phyloP scores from a whole-genome alignment of 495 filamentous ascomycete species.

The Penicillium steckii region DNA sequence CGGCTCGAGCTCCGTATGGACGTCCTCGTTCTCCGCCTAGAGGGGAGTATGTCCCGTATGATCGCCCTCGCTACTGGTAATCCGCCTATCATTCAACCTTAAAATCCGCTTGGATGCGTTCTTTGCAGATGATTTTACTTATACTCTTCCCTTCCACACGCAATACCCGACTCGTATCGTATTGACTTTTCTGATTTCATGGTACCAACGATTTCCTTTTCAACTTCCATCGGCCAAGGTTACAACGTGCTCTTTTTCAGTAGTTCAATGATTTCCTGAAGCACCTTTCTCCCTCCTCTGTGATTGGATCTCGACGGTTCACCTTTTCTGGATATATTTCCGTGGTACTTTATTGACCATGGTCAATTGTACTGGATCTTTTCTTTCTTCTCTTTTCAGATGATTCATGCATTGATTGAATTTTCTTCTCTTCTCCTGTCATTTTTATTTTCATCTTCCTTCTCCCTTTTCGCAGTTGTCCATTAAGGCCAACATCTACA shows the following conservation, averaged over 20 bases:
- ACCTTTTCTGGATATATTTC: neutral
- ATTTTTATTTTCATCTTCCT: neutral
- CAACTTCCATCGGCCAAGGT: constrained; percentile 14
- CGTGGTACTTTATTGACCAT: neutral
- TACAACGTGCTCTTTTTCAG: constrained; percentile 9
- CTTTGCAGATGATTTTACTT: constrained; percentile 15
- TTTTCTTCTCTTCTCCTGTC: neutral
- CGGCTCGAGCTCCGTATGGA: constrained; percentile 38
- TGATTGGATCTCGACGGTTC: neutral
- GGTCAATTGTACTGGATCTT: neutral
- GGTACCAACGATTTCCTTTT: constrained; percentile 17
- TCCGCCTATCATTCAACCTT: neutral
- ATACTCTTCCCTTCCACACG: constrained; percentile 2
- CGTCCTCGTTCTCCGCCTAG: constrained; percentile 45
- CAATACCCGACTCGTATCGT: constrained; percentile 29
- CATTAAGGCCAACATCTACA: neutral
- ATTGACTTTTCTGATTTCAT: constrained; percentile 19
- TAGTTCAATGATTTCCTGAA: neutral
- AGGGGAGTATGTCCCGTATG: constrained; percentile 43
- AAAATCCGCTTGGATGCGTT: constrained; percentile 2
- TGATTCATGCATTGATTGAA: neutral
- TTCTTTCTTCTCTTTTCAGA: neutral
- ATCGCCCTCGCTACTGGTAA: constrained; percentile 50
- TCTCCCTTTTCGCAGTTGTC: neutral
- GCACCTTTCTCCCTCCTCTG: constrained; percentile 4